Evolutionary conservation across 129 eudicot species (phyloP).

Genomic region (Helianthus tuberosus): DNA sequence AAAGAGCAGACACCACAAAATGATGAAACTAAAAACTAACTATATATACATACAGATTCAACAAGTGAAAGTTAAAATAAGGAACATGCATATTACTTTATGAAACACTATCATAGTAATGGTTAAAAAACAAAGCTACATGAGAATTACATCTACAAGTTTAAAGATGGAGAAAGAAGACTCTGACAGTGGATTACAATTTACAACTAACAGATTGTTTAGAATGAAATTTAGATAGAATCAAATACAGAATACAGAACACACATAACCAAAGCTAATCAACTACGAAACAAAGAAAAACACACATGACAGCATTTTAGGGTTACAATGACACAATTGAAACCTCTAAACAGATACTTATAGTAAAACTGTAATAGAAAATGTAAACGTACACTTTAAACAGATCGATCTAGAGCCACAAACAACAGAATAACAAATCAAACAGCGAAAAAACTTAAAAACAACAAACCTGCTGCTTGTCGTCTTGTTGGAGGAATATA

Average conservation of each 20-base stretch:
- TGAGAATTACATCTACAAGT: background rate
- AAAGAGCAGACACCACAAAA: background rate
- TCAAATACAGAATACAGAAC: background rate
- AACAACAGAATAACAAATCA: background rate
- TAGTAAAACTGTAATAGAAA: background rate
- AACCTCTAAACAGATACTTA: background rate
- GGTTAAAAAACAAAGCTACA: background rate
- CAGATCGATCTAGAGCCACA: conserved; percentile 16
- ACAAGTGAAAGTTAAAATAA: background rate
- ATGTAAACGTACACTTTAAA: background rate
- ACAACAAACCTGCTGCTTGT: background rate
- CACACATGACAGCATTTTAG: background rate
- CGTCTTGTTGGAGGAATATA: no score
- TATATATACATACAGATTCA: background rate
- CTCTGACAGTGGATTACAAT: background rate
- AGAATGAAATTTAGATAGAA: background rate
- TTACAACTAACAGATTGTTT: background rate
- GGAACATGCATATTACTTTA: background rate
- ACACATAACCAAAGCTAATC: conserved; percentile 3
- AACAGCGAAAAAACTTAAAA: conserved; percentile 2
- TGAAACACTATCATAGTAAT: background rate
- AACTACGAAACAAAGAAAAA: background rate
- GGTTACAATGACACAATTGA: background rate
- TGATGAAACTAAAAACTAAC: background rate
- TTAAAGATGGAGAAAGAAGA: conserved; percentile 1